Conservation (phyloP, 176 grass and related monocot genomes). For the Cymbopogon citratus region DNA sequence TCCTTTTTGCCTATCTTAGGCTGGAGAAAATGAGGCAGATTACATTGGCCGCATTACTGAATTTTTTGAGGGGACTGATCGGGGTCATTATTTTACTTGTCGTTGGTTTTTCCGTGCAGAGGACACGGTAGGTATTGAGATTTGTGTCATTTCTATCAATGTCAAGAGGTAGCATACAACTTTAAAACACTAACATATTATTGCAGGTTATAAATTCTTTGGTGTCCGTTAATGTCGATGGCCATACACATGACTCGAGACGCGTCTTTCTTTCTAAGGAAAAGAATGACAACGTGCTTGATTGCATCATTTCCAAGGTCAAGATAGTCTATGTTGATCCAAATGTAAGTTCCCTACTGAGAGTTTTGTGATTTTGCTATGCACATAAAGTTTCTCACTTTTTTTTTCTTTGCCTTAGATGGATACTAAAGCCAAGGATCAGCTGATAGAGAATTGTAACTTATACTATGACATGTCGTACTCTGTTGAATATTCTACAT, state of each 20-base stretch:
- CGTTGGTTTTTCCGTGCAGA: slow-evolving; percentile 76
- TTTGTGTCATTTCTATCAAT: background rate
- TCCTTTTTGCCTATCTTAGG: slow-evolving; percentile 31
- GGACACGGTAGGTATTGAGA: slow-evolving; percentile 50
- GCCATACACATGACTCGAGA: slow-evolving; percentile 38
- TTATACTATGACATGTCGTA: slow-evolving; percentile 91
- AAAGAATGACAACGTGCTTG: slow-evolving; percentile 76
- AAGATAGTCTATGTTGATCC: slow-evolving; percentile 56
- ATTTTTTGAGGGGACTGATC: slow-evolving; percentile 58
- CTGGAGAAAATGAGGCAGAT: slow-evolving; percentile 44
- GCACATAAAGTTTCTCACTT: background rate
- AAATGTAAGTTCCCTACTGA: slow-evolving; percentile 46
- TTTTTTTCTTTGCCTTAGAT: slow-evolving; percentile 27
- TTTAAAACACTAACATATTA: background rate
- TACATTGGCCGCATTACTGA: slow-evolving; percentile 82
- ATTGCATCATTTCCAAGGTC: slow-evolving; percentile 62
- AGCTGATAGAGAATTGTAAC: slow-evolving; percentile 40
- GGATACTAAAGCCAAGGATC: slow-evolving; percentile 37
- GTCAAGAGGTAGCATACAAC: background rate
- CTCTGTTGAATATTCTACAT: slow-evolving; percentile 63
- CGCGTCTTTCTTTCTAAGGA: slow-evolving; percentile 84
- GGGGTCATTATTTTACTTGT: slow-evolving; percentile 49
- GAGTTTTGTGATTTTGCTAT: background rate
- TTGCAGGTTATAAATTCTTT: slow-evolving; percentile 16
- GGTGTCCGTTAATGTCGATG: slow-evolving; percentile 31